phyloP scores from a whole-genome alignment of 148 eudicot genomes.

The Rhododendron molle region DNA sequence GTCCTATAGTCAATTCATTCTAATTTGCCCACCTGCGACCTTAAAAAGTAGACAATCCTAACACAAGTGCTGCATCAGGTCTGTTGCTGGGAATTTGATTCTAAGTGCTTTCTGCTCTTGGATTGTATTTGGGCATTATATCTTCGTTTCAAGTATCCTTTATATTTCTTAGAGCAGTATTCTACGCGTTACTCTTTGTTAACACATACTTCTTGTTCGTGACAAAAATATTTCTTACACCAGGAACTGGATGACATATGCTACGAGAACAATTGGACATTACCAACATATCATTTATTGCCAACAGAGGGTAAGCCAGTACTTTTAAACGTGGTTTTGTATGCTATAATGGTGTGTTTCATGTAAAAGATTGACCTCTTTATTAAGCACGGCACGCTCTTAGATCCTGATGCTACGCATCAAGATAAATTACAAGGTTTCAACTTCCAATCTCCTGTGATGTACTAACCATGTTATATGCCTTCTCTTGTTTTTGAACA shows the following conservation, averaged over 20 bases:
- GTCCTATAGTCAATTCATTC: background rate
- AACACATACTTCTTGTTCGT: background rate
- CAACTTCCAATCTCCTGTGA: background rate
- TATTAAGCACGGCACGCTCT: background rate
- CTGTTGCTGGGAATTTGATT: background rate
- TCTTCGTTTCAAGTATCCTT: background rate
- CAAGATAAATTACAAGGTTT: background rate
- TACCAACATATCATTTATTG: conserved; percentile 47
- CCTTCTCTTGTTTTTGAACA: background rate
- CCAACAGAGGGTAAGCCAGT: conserved; percentile 45
- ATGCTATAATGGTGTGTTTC: background rate
- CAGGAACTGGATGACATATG: conserved; percentile 69
- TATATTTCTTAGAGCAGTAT: background rate
- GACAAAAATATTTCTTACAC: conserved; percentile 11
- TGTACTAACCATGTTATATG: background rate
- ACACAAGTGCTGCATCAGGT: background rate
- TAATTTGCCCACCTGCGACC: background rate
- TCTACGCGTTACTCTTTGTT: conserved; percentile 3
- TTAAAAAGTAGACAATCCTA: background rate
- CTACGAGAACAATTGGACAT: conserved; percentile 46
- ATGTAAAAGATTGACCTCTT: background rate
- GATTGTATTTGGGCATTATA: background rate
- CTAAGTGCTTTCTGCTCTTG: background rate
- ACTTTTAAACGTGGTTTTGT: background rate
- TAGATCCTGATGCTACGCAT: background rate